phyloP scores from a whole-genome alignment of 768 basidiomycete species.

The Neoboletus magnificus region DNA sequence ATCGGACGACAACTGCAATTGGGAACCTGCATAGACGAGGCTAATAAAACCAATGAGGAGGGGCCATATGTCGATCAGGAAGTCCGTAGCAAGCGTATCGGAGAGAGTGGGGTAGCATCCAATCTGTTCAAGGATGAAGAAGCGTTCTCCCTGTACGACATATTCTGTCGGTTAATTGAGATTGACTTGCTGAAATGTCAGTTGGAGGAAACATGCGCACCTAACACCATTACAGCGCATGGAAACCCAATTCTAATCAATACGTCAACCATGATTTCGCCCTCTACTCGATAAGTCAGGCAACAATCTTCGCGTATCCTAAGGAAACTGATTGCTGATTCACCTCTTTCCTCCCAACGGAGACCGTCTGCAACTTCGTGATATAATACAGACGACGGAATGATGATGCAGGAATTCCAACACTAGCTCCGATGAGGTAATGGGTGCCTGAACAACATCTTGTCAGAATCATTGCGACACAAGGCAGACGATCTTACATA shows the following conservation, averaged over 20 bases:
- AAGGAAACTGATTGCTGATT: neutral
- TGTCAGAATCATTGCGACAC: neutral
- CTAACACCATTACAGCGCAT: constrained; percentile 30
- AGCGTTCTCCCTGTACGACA: constrained; percentile 23
- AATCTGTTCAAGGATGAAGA: constrained; percentile 26
- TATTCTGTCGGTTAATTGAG: constrained; percentile 12
- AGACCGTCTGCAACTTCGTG: constrained; percentile 12
- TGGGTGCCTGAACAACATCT: constrained; percentile 36
- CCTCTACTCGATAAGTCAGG: constrained; percentile 23
- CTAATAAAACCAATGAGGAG: constrained; percentile 14
- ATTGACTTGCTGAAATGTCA: too few species aligned
- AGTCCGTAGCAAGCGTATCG: constrained; percentile 11
- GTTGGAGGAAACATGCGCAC: constrained; percentile 14
- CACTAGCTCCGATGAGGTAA: constrained; percentile 39
- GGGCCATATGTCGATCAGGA: constrained; percentile 20
- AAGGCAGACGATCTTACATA: constrained; percentile 32
- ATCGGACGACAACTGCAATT: too few species aligned
- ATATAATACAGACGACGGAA: constrained; percentile 64
- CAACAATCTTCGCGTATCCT: neutral
- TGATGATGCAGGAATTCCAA: constrained; percentile 49
- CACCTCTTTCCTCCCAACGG: constrained; percentile 27
- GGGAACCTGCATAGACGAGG: constrained; percentile 26
- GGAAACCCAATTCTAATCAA: constrained; percentile 38
- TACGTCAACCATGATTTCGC: constrained; percentile 42
- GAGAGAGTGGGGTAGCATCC: constrained; percentile 20